Evolutionary conservation across 2,329 filamentous ascomycete genomes (phyloP), one percentile per base, ranked within the genome.

Genomic region (Talaromyces sp.): DNA sequence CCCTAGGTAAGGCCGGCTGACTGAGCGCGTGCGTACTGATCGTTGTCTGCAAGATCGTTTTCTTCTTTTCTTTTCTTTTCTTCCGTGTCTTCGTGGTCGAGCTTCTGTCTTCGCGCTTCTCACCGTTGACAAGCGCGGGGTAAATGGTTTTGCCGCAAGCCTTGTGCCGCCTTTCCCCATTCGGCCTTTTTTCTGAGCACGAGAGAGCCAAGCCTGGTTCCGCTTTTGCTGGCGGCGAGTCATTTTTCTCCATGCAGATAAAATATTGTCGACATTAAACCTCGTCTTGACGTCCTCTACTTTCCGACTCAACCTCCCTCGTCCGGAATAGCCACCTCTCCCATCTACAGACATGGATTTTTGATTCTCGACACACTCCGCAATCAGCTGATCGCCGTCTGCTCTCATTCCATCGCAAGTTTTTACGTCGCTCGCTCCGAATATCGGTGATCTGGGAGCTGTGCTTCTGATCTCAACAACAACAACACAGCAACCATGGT

Each of bases 401-500:
- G 22, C 38, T 58, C 38, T 15, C 19, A n/a, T 13, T 10, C 29
- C 15, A 27, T 63, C 53, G 53, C 51, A 25, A 27, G 51, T 43
- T 36, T 36, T 63, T 63, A 11, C 29, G 49, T 45, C 61, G 13
- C 29, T 58, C 53, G 61, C 4, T 45, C 34, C 51, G 38, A 36
- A 17, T 58, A 56, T 63, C 63, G 67, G 47, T 67, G 69, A 54
- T 34, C 64, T 43, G 56, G 40, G 49, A 63, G 49, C 61, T 58
- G 31, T 56, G 59, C 43, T 43, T 56, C 31, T 40, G 31, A 67
- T 58, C 38, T 59, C 62, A 53, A 67, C 22, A 53, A 51, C 25
- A 17, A 53, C 49, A 53, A 25, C 31, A 62, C 67, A 61, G 64
- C 68, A 68, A 76, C 60, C 1, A 97, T 97, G 93, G 93, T 97